These are phyloP conservation scores for Paecilomyces sp. DNA, from an alignment of 2,329 filamentous ascomycete species.

Conservation along the genomic window DNA sequence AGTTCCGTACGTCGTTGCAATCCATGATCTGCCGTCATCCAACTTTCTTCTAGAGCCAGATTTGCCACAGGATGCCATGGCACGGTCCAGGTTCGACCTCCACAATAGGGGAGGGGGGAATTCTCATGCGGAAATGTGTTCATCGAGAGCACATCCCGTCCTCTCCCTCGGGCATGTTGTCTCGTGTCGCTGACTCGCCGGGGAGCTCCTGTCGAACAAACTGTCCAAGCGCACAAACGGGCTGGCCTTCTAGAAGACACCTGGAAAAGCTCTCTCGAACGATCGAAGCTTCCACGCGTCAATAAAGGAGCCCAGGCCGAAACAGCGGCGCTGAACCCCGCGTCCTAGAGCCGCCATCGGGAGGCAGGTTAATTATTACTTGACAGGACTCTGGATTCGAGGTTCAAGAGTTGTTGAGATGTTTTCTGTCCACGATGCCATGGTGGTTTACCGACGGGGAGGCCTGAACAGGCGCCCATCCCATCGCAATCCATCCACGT, in stretches of 20 bases:
- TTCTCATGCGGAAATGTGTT: not conserved
- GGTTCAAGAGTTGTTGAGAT: not conserved
- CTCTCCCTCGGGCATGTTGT: not conserved
- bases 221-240: not conserved
- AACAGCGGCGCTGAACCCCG: not conserved
- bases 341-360: slow-evolving; percentile 1
- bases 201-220: not conserved
- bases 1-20: not conserved
- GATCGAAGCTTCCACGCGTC: slow-evolving; percentile 18
- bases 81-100: not conserved
- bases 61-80: not conserved
- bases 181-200: not conserved
- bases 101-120: not conserved
- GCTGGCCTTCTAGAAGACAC: slow-evolving; percentile 26
- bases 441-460: not conserved
- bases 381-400: not conserved
- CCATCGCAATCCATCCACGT: not conserved
- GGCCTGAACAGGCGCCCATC: not conserved
- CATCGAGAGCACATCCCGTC: not conserved
- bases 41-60: not conserved
- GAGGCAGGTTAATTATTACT: not conserved
- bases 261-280: slow-evolving; percentile 18
- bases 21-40: not conserved
- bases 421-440: not conserved
- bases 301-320: slow-evolving; percentile 4